Conservation (phyloP, 2,329 filamentous ascomycete genomes). For the Cladobotryum mycophilum region DNA sequence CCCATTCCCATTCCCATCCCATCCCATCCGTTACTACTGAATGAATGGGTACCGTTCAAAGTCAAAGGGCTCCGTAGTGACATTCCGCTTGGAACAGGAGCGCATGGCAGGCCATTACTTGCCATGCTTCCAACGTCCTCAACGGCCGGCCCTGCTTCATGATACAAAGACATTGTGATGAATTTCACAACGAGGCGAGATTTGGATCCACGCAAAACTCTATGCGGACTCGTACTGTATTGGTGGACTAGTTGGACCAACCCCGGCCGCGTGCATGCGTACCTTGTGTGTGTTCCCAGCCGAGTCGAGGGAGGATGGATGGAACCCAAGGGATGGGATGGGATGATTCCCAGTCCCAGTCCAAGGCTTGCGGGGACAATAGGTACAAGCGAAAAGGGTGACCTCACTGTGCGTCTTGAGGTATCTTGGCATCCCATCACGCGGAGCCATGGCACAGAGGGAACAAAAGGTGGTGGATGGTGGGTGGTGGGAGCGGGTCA, state of each 20-base stretch:
- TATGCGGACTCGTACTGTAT: neutral
- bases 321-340: neutral
- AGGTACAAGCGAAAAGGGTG: conserved; percentile 7
- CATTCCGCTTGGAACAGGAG: neutral
- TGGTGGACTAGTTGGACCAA: conserved; percentile 1
- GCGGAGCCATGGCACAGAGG: neutral
- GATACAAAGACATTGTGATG: neutral
- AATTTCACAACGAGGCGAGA: neutral
- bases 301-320: conserved; percentile 3
- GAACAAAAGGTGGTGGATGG: too few relatives aligned
- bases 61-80: too few relatives aligned
- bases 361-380: too few relatives aligned
- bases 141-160: neutral
- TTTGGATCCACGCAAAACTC: too few relatives aligned
- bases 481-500: conserved; percentile 1
- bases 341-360: too few relatives aligned
- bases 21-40: neutral
- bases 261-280: conserved; percentile 1
- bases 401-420: conserved; percentile 5
- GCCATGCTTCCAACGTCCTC: neutral
- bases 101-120: neutral
- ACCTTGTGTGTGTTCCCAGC: neutral
- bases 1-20: neutral
- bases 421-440: conserved; percentile 2
- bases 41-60: neutral